Base-by-base conservation (phyloP, 1,139 yeast species). In the Yamadazyma conglobata region DNA sequence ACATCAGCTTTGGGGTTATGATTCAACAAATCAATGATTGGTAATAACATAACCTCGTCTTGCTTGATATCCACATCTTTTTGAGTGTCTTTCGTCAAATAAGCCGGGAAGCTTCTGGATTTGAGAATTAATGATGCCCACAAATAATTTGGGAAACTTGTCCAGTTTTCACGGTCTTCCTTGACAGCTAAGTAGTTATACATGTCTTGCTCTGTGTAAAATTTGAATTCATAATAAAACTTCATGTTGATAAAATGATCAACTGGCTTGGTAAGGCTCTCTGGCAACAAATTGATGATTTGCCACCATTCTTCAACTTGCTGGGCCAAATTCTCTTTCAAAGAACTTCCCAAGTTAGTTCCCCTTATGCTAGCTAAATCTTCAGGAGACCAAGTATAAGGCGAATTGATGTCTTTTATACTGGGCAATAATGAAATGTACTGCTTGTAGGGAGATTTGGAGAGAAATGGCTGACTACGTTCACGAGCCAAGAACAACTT, bases 81-180 rank as follows among this genome's bases (percentile, higher is more conserved):
- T 15, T 44, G 33, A 2, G 50, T 45, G 6, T 42, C 50, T 27
- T 56, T 51, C 24, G 64, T 43, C 36, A 82, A 42, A 43, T 77
- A 51, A 43, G 75, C 64, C 24, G 96, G 96, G 49, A 88, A 88
- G 0, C 94, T 78, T 39, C 96, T 67, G 1, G 95, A 80, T 25
- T 78, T 71, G 42, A 85, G 69, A 9, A 86, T 81, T 34, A 77
- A 64, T 23, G 74, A 62, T 0, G 91, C 76, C 95, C 96, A 88
- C 7, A 81, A 49, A 48, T 79, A 88, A 17, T 78, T 69, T 1
- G 76, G 65, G 46, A 81, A 81, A 35, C 77, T 62, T 2, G 80
- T 70, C 88, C 88, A 81, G 35, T 70, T 66, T 7, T 54, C 52
- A 6, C 14, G 36, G 5, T 50, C 43, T 13, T 50, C 53, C 3